These are phyloP conservation scores for Trametes sp. DNA, from an alignment of 1,284 basidiomycete species.

Conservation along the genomic window DNA sequence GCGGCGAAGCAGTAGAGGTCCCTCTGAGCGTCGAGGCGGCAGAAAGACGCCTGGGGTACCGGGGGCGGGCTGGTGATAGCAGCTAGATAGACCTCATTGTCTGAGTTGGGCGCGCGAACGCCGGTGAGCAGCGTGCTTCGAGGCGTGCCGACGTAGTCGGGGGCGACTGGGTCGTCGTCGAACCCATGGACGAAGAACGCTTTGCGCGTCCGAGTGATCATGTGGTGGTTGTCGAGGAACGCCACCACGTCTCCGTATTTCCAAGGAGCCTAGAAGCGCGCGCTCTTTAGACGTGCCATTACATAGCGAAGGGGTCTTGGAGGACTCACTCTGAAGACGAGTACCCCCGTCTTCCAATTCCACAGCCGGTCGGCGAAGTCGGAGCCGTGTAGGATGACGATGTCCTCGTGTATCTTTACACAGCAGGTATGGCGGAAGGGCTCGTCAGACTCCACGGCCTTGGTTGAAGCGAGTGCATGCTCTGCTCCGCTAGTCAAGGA, in stretches of 20 bases:
- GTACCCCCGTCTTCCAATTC: neutral
- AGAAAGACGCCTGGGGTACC: neutral
- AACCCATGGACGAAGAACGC: neutral
- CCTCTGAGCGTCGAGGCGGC: neutral
- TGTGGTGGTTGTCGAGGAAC: neutral
- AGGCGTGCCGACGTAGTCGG: neutral
- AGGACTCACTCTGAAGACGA: neutral
- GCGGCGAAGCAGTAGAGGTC: neutral
- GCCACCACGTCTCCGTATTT: no score
- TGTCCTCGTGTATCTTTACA: neutral
- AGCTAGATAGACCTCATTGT: neutral
- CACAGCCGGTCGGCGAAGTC: neutral
- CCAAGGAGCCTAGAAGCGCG: no score
- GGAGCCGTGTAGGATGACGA: neutral
- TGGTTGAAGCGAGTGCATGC: neutral
- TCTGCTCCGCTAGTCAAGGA: neutral
- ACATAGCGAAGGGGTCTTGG: neutral
- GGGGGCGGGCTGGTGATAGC: neutral
- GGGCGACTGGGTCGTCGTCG: neutral
- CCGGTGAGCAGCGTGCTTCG: neutral
- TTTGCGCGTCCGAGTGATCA: neutral
- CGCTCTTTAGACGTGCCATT: neutral
- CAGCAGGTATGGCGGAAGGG: neutral
- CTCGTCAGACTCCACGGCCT: neutral
- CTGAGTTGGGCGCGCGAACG: neutral